Evolutionary conservation across 768 basidiomycete genomes (phyloP).

Genomic region (Boletus tomentosulus): DNA sequence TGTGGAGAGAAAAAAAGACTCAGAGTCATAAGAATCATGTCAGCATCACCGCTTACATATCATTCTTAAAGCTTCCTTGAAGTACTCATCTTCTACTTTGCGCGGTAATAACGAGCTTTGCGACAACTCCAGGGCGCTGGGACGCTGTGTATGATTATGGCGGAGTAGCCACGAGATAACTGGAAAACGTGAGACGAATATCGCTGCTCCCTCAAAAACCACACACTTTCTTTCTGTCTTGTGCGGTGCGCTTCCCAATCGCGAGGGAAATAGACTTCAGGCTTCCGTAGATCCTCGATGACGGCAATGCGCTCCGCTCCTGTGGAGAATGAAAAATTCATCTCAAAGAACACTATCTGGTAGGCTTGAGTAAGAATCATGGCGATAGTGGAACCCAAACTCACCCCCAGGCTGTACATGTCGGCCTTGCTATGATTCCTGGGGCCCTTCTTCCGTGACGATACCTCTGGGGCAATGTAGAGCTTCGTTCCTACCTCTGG

Average conservation of each 20-base stretch:
- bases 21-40: background rate
- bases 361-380: background rate
- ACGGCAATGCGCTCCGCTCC: constrained; percentile 81
- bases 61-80: constrained; percentile 70
- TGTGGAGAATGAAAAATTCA: constrained; percentile 84
- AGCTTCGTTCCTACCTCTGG: constrained; percentile 85
- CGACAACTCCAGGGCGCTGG: constrained; percentile 78
- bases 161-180: constrained; percentile 79
- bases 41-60: constrained; percentile 50
- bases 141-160: constrained; percentile 75
- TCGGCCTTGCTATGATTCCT: constrained; percentile 86
- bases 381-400: constrained; percentile 20
- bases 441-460: constrained; percentile 55
- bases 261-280: constrained; percentile 69
- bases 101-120: constrained; percentile 75
- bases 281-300: constrained; percentile 72
- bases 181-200: constrained; percentile 25
- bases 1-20: constrained; percentile 19
- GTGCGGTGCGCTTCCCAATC: constrained; percentile 62
- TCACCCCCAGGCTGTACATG: constrained; percentile 89
- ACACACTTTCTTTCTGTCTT: constrained; percentile 68
- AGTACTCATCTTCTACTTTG: constrained; percentile 79
- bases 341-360: constrained; percentile 95
- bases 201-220: background rate
- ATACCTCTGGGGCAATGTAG: constrained; percentile 92